These are phyloP conservation scores for Metroxylon sagu DNA, from an alignment of 176 grass and related monocot genomes.

Conservation along the genomic window DNA sequence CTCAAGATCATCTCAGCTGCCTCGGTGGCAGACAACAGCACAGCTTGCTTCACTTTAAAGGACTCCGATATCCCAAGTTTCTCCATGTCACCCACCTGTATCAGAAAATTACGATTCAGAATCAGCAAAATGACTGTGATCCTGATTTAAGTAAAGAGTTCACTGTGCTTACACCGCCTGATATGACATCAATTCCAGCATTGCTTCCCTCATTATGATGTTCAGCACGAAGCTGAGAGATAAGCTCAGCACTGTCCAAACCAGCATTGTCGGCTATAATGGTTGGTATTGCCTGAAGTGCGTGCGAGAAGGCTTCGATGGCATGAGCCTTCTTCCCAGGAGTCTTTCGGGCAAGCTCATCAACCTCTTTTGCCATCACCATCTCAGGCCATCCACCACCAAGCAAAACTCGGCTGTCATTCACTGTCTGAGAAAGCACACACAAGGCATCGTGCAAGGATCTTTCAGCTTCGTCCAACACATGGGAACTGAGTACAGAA, in stretches of 20 bases:
- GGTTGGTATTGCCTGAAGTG: slow-evolving; percentile 79
- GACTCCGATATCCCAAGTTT: slow-evolving; percentile 44
- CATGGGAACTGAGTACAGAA: slow-evolving; percentile 35
- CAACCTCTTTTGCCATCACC: slow-evolving; percentile 82
- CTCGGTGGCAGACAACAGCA: slow-evolving; percentile 48
- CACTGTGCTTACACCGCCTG: slow-evolving; percentile 44
- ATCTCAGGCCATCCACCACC: slow-evolving; percentile 98
- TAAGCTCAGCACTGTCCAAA: slow-evolving; percentile 73
- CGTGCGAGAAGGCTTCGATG: slow-evolving; percentile 67
- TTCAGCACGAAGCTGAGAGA: slow-evolving; percentile 94
- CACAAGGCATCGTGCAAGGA: slow-evolving; percentile 89
- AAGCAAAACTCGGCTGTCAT: slow-evolving; percentile 72
- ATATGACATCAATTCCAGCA: slow-evolving; percentile 76
- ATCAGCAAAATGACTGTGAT: background rate
- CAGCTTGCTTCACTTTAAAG: slow-evolving; percentile 51
- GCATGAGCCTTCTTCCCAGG: slow-evolving; percentile 92
- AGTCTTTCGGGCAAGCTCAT: slow-evolving; percentile 77
- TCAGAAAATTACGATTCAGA: background rate
- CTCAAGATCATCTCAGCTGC: slow-evolving; percentile 49
- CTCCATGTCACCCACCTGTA: slow-evolving; percentile 47
- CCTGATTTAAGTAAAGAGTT: too few species aligned
- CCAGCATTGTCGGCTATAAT: slow-evolving; percentile 90
- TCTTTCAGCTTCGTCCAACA: slow-evolving; percentile 89
- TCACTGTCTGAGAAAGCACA: slow-evolving; percentile 86
- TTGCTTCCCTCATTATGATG: slow-evolving; percentile 67